These are phyloP conservation scores for Clonostachys solani DNA, from an alignment of 2,329 filamentous ascomycete genomes.

Conservation along the genomic window DNA sequence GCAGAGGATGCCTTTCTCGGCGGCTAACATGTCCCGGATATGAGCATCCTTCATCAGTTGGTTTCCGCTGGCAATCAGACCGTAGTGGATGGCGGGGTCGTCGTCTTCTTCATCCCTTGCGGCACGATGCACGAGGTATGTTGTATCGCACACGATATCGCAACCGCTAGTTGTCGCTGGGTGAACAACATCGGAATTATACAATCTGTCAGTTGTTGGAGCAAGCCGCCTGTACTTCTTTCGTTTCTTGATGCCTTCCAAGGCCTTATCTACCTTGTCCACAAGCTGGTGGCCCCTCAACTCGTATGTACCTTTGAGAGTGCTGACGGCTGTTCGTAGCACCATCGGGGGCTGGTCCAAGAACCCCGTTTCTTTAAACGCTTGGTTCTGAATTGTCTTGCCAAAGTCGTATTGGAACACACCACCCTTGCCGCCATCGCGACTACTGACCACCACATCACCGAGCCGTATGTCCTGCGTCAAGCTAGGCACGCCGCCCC, in stretches of 20 bases:
- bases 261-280: background rate
- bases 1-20: background rate
- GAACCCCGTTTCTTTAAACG: background rate
- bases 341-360: background rate
- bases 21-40: background rate
- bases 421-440: no score
- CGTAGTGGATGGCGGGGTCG: conserved; percentile 2
- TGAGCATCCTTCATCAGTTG: conserved; percentile 1
- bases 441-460: no score
- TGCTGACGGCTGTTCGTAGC: background rate
- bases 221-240: background rate
- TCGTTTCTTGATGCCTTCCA: no score
- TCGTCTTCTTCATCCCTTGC: no score
- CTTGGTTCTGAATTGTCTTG: no score
- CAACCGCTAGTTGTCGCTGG: no score
- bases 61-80: conserved; percentile 6
- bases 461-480: conserved; percentile 6
- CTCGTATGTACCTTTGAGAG: background rate
- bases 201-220: background rate
- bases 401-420: no score
- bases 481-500: conserved; percentile 22
- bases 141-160: no score
- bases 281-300: no score
- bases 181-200: background rate
- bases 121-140: no score